Evolutionary conservation across 2,329 filamentous ascomycete genomes (phyloP), one percentile per base, ranked within the genome.

Genomic region (Madurella mycetomatis): DNA sequence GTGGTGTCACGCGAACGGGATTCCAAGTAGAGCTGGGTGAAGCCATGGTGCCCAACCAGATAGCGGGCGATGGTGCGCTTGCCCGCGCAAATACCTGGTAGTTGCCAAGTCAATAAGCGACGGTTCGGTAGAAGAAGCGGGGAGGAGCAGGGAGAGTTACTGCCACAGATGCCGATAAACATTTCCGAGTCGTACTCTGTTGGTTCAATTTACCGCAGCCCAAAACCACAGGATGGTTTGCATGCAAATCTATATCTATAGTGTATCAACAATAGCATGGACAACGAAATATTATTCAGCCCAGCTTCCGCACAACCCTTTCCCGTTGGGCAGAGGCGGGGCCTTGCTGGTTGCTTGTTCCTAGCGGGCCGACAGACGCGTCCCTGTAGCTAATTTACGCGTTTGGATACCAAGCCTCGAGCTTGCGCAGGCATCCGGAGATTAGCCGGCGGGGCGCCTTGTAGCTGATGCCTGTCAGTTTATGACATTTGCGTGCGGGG

Each of bases 61-160:
- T 95, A 96, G 51, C 89, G 83, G 54, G 91, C 91, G 60, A 97
- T 89, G 9, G 90, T 90, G 68, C 85, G 86, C 75, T 96, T 97
- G 66, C 94, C 94, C 47, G 92, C 86, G 75, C 92, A 97, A 65
- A 96, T 92, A 66, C 89, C 92, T 94, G 66, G 41, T 41, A 31
- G 19, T 32, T 12, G 15, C 60, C 59, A 48, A 62, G 61, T 60
- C 41, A 50, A 47, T 40, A 49, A 30, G 19, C 34, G 46, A 34
- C 12, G 25, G 3, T 25, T 25, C n/a, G 7, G 17, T 2, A 55
- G 15, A 40, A 41, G 56, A 49, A 18, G 32, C 37, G 49, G 4
- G 25, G 16, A 31, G 47, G 47, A 39, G 54, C 59, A 59, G 55
- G 49, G 46, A 37, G 58, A 41, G 52, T 41, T 77, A 87, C 86